Base-by-base conservation (phyloP, 139 green algal genomes). In the Desmodesmus armatus region DNA sequence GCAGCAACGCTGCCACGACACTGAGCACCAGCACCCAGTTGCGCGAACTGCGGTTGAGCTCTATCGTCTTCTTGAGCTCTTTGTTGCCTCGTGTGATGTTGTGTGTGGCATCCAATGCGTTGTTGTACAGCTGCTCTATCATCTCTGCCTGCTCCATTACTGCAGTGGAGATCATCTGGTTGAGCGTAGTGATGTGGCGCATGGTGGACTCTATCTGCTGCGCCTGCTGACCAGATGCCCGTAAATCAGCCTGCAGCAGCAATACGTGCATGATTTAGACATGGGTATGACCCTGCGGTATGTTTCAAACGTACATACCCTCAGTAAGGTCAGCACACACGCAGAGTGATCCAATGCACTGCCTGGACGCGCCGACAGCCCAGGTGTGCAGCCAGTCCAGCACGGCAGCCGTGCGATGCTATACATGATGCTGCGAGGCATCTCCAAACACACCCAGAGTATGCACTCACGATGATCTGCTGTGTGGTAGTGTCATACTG, bases 121-220 rank as follows among this genome's bases (percentile, higher is more conserved):
- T 87, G 31, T 83, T 69, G 47, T 97, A 98, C 31, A 97, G 89
- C 39, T 87, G 37, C 92, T 97, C 94, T 17, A 97, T 97, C 71
- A 94, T 92, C 72, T 94, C 91, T 11, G 93, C 89, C 86, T 97
- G 94, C 43, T 92, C 77, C 58, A 94, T 86, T 62, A 98, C 91
- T 3, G 94, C 91, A 0, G 90, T 87, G 33, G 80, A 92, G 67
- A 93, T 96, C 90, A 96, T 94, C 72, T 96, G 91, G 87, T 96
- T 96, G 13, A 97, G 89, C 2, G 91, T 91, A 3, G 94, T 90
- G 27, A 97, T 92, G 63, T 97, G 92, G 0, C 88, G 85, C 78
- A 97, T 91, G 5, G 89, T 92, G 51, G 85, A 80, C 89, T 97
- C 94, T 19, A 94, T 85, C 0, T 74, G 66, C 25, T 91, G 82